Base-by-base conservation (phyloP, 306 rosid genomes). In the Parietaria judaica region DNA sequence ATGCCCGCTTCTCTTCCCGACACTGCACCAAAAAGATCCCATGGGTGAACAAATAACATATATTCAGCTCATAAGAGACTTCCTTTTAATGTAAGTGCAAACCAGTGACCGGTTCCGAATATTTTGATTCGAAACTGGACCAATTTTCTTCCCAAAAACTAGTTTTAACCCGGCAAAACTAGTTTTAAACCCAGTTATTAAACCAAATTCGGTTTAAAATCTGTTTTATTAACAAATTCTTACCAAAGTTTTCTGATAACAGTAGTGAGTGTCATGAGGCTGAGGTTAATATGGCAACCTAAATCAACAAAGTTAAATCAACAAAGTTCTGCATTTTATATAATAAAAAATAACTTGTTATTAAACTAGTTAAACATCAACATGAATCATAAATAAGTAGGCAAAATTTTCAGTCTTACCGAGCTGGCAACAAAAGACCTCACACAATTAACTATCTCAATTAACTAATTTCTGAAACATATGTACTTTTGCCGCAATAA, bases 251-350 rank as follows among this genome's bases (percentile, higher is more conserved):
- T 94, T 77, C 99, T 86, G 80, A 94, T 94, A 60, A 94, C 99
- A 74, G 99, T 94, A 58, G 99, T 94, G 63, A 94, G 99, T 53
- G 99, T 94, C 99, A 94, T 94, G 78, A 94, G 74, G 79, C 99
- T 94, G 67, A 94, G 99, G 78, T 94, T 94, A 64, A 94, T 94
- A 70, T 94, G 99, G 78, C 99, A 94, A 43, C 99, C 99, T 79
- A n/a, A n/a, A n/a, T n/a, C n/a, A n/a, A n/a, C n/a, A n/a, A n/a
- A n/a, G n/a, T 94, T 38, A 94, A 81, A 80, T 94, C 99, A 15
- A 94, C 99, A 76, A 89, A 94, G 79, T 94, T 94, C 99, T 94
- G 82, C 70, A 76, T 46, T 56, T 31, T 56, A 65, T 52, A 49
- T 60, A 31, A 56, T 23, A 3, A 52, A 66, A 23, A 23, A 23